These are phyloP conservation scores for Murraya paniculata DNA, from an alignment of 345 rosid species.

Conservation along the genomic window DNA sequence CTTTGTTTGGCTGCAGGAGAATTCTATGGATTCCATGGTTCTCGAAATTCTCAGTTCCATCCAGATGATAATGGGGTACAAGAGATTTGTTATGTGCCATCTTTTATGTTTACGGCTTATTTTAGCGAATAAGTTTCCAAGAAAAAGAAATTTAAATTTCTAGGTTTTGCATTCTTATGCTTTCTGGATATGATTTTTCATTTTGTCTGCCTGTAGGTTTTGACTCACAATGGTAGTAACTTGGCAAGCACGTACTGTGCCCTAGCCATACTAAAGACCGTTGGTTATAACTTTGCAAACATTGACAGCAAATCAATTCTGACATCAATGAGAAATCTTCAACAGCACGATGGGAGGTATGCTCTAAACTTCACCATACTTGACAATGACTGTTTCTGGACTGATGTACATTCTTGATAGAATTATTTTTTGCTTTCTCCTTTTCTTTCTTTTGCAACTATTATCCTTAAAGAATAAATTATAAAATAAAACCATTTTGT, in stretches of 20 bases:
- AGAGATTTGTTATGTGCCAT: background rate
- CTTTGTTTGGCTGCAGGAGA: constrained; percentile 49
- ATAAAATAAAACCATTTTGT: background rate
- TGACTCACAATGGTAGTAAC: constrained; percentile 56
- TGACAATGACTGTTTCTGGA: constrained; percentile 3
- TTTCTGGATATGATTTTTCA: constrained; percentile 7
- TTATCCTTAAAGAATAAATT: background rate
- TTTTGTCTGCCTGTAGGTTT: constrained; percentile 39
- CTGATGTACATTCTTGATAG: background rate
- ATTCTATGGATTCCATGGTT: constrained; percentile 82
- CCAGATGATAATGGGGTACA: constrained; percentile 52
- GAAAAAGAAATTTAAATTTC: background rate
- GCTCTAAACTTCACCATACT: background rate
- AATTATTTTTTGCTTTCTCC: background rate
- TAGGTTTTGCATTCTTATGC: constrained; percentile 5
- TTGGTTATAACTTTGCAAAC: constrained; percentile 55
- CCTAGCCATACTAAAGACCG: constrained; percentile 60
- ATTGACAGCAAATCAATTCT: constrained; percentile 47
- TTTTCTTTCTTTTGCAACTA: background rate
- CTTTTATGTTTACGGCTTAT: background rate
- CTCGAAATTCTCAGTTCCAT: constrained; percentile 69
- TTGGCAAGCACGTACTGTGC: constrained; percentile 90
- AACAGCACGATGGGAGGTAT: constrained; percentile 87
- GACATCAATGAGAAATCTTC: constrained; percentile 76
- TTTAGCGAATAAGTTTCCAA: background rate